phyloP scores from a whole-genome alignment of 805 yeast genomes.

The Lipomyces kockii region DNA sequence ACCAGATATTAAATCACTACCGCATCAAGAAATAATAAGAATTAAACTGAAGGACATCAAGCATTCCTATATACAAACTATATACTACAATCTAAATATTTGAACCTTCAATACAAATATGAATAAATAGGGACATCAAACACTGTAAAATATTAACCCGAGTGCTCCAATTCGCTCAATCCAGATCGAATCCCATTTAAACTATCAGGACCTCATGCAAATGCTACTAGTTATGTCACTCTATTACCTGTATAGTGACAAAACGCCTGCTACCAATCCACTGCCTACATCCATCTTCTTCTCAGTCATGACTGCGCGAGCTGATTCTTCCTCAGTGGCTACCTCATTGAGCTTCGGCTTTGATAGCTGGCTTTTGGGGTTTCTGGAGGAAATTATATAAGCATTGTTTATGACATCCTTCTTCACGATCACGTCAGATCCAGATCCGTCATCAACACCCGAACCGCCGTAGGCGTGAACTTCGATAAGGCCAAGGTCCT shows the following conservation, averaged over 20 bases:
- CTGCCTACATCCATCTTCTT: neutral
- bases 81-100: neutral
- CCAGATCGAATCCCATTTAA: neutral
- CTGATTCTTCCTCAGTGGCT: too few relatives aligned
- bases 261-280: neutral
- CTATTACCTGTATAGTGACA: conserved; percentile 2
- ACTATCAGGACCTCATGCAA: neutral
- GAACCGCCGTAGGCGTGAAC: neutral
- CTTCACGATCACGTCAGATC: neutral
- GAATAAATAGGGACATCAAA: neutral
- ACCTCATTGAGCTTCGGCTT: neutral
- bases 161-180: neutral
- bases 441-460: neutral
- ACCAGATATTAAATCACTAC: too few relatives aligned
- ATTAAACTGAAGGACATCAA: neutral
- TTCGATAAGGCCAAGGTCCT: neutral
- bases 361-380: neutral
- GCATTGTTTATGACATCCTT: neutral
- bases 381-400: neutral
- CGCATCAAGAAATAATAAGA: too few relatives aligned
- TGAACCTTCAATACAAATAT: neutral
- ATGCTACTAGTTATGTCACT: neutral
- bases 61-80: neutral
- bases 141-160: neutral
- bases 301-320: neutral